Conservation (phyloP, 177 flowering plant genomes). For the Vitis hybrid region DNA sequence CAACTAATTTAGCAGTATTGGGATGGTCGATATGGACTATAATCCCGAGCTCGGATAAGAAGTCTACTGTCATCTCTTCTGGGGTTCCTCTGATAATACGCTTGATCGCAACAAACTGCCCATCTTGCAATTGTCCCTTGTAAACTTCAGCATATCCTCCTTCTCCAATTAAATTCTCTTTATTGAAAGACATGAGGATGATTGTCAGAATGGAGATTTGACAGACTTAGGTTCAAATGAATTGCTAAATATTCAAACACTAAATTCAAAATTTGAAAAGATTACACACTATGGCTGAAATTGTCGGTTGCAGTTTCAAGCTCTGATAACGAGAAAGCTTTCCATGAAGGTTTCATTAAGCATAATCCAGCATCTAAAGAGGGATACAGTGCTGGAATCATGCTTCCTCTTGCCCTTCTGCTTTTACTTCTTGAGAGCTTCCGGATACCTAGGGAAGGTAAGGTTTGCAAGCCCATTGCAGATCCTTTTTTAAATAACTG, state of each 20-base stretch:
- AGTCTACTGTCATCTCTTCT: conserved; percentile 76
- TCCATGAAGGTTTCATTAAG: conserved; percentile 73
- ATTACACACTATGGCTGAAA: conserved; percentile 59
- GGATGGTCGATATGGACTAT: conserved; percentile 91
- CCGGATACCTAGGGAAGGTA: conserved; percentile 36
- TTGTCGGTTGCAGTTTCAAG: conserved; percentile 64
- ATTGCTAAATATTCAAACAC: neutral
- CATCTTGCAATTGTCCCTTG: conserved; percentile 70
- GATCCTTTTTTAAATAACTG: conserved; percentile 38
- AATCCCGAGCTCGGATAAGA: conserved; percentile 88
- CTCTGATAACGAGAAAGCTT: conserved; percentile 62
- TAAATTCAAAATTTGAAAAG: neutral
- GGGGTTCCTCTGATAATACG: conserved; percentile 59
- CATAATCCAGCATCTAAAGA: conserved; percentile 40
- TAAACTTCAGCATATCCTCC: conserved; percentile 97
- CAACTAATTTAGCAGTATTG: conserved; percentile 80
- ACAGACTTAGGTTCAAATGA: neutral
- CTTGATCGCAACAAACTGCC: conserved; percentile 72
- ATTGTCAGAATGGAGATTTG: neutral
- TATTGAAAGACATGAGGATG: neutral
- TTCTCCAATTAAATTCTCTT: conserved; percentile 82
- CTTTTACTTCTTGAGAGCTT: conserved; percentile 40
- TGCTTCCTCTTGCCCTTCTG: conserved; percentile 28
- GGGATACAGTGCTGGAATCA: conserved; percentile 11
- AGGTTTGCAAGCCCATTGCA: conserved; percentile 20